Base-by-base conservation (phyloP, 192 early-diverging fungal genomes). In the Linnemannia schmuckeri region DNA sequence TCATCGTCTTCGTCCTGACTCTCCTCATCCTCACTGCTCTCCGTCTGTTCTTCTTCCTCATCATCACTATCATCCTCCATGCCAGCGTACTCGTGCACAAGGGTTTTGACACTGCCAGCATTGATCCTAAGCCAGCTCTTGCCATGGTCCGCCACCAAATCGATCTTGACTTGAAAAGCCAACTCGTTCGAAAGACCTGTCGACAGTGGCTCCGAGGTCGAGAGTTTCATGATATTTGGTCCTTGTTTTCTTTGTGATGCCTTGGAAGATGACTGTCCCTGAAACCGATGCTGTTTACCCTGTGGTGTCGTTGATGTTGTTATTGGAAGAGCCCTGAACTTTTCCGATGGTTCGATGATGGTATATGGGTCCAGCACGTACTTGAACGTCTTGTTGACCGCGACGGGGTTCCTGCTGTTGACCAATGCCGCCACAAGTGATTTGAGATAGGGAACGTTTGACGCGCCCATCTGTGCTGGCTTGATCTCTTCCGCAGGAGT, bases 41-140 rank as follows among this genome's bases (percentile, higher is more conserved):
- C 90, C 17, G 83, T 78, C 6, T 70, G 69, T 2, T 83, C 74
- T 8, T 89, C 90, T 24, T 72, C 55, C 20, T 88, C 87, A 6
- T 88, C 86, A n/a, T 79, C 76, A 38, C 72, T 80, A 27, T 86
- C 76, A 66, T 78, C 79, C 57, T 91, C 90, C 78, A 90, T 75
- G 10, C 85, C 90, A 13, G 87, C 89, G 75, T 90, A 88, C 69
- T 91, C 92, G 20, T 90, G 89, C n/a, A 89, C 63, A 30, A 91
- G 75, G 30, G 80, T 89, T 70, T 85, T 88, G 47, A 89, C 83
- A 70, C 90, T 92, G 8, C 91, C 90, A 38, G 90, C 89, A 78
- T 90, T 89, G 33, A 90, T 88, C 74, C 85, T 85, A 35, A 91
- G 82, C 92, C 91, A 92, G 22, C 84, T 88, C 70, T 86, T 79